Base-by-base conservation (phyloP, 768 basidiomycete genomes). In the Ephemerocybe angulata region DNA sequence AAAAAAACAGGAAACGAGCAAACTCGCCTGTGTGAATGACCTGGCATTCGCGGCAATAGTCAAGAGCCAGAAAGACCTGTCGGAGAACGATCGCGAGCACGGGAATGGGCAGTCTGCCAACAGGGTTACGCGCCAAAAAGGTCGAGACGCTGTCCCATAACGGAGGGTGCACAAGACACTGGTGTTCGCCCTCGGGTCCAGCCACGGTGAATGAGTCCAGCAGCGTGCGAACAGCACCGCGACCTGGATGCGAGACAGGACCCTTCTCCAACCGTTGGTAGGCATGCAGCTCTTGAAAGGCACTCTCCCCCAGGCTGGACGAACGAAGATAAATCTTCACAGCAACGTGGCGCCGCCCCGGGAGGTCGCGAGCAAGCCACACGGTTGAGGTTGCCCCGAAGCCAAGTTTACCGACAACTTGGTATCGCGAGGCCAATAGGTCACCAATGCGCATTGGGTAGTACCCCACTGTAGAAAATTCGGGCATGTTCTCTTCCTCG, bases 1-100 rank as follows among this genome's bases (percentile, higher is more conserved):
- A 35, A 17, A 17, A 35, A 8, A 35, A 35, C 8, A 35, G 10
- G 33, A 17, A 35, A 10, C 33, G 33, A 10, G 30, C 0, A 27
- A 8, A 21, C 59, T 42, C 22, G 58, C 61, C 62, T 42, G 57
- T 58, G 35, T 65, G 62, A 24, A 65, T 53, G 24, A 62, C 51
- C n/a, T 54, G 5, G 13, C 57, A 55, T 38, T 62, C 51, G 40
- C 41, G 54, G 30, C 47, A 19, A 35, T 52, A 65, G 42, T 60
- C 57, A 21, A 65, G 49, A 38, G 49, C 56, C 3, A 35, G 53
- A n/a, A 64, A 37, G 10, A 62, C 49, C 17, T 48, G 48, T 24
- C 17, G 27, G 4, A 59, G 49, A 3, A 47, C 25, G 15, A 33
- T n/a, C 12, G 33, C 28, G 24, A 53, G 33, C 13, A 47, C 30